Evolutionary conservation across 1,284 basidiomycete genomes (phyloP).

Genomic region (Moesziomyces sp.): DNA sequence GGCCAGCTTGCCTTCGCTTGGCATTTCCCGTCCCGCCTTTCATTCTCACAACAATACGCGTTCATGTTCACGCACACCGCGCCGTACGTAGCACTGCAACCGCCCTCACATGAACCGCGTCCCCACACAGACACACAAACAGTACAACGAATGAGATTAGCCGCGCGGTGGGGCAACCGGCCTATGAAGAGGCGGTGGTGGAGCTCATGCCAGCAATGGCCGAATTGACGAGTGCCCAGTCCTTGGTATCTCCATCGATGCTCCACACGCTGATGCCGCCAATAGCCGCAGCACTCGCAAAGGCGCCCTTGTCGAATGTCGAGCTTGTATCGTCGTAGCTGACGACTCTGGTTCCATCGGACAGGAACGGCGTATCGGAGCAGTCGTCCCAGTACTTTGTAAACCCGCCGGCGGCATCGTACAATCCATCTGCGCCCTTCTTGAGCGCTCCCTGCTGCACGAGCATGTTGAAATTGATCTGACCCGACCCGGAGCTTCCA

Average conservation of each 20-base stretch:
- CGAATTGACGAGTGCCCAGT: conserved; percentile 43
- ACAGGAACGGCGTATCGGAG: conserved; percentile 57
- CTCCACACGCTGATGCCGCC: conserved; percentile 57
- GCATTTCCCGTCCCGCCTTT: too few species aligned
- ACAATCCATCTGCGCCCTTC: conserved; percentile 23
- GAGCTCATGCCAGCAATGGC: conserved; percentile 43
- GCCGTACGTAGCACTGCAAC: too few species aligned
- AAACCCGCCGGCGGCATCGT: conserved; percentile 40
- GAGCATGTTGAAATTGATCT: conserved; percentile 53
- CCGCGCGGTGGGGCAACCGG: too few species aligned
- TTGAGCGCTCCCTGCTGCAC: conserved; percentile 49
- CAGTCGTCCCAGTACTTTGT: conserved; percentile 62
- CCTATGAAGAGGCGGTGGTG: background rate
- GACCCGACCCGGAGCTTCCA: conserved; percentile 37
- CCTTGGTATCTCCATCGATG: conserved; percentile 55
- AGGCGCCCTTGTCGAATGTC: conserved; percentile 57
- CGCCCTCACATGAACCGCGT: too few species aligned
- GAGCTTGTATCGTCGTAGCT: conserved; percentile 61
- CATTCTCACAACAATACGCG: too few species aligned
- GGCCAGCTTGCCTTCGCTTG: too few species aligned
- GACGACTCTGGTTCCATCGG: conserved; percentile 47
- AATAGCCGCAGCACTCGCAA: conserved; percentile 50
- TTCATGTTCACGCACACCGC: too few species aligned
- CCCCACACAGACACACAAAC: too few species aligned
- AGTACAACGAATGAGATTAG: background rate